Base-by-base conservation (phyloP, 345 rosid genomes). In the Microcos paniculata region DNA sequence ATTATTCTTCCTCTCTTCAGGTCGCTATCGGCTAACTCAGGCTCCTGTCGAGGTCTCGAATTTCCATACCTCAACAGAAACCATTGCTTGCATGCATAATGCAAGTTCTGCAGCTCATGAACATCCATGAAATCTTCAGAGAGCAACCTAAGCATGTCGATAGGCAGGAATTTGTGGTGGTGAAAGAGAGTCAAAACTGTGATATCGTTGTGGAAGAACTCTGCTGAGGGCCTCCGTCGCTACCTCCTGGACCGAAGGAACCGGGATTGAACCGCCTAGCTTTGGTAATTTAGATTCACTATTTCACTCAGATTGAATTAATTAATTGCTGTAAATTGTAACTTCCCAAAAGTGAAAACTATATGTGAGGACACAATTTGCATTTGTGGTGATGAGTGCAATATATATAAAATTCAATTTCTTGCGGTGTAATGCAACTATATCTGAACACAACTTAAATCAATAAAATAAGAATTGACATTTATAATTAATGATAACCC, bases 161-260 rank as follows among this genome's bases (percentile, higher is more conserved):
- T 74, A n/a, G 15, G 80, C 56, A 4, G 85, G 85, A 16, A 80
- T 70, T 46, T 79, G 28, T 1, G 67, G n/a, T 10, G 12, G 1
- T 12, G 21, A 14, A 35, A 0, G 0, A n/a, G 59, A 2, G 58
- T 51, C 58, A 2, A 49, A 53, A 4, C 45, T 65, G 18, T 40
- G 65, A 67, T 76, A 76, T 28, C 67, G 73, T 5, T 1, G 13
- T n/a, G 78, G 78, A 23, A 76, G n/a, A n/a, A n/a, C 16, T 11
- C 42, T 10, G 74, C 63, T 9, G 3, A 8, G 10, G 12, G 35
- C 28, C 16, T 24, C 43, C 53, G 75, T 82, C 26, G 82, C 82
- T 56, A 82, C 11, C 48, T 82, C 84, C 55, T 78, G 84, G 42
- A 82, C 80, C 40, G 72, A 56, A 49, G 84, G 84, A 28, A 78